Base-by-base conservation (phyloP, 2,329 filamentous ascomycete genomes). In the Lachnellula subtilissima region DNA sequence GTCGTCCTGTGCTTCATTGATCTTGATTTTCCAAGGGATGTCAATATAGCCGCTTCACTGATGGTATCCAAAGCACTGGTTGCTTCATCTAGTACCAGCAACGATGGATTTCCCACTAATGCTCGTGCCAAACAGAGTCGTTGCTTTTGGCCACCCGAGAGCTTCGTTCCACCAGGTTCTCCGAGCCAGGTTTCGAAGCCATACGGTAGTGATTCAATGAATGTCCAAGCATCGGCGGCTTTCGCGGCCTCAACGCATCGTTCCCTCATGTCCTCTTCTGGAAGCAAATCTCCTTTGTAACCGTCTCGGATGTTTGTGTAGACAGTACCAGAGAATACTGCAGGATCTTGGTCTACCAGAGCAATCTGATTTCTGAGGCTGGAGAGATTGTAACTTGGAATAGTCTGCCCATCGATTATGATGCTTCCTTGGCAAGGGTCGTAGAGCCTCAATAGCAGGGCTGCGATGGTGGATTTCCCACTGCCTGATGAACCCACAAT, bases 81-180 rank as follows among this genome's bases (percentile, higher is more conserved):
- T 2, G 83, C 82, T 64, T 86, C 83, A 46, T 86, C 84, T 2
- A 86, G 72, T 11, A 86, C 74, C 3, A 86, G 71, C 8, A 86
- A 78, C 50, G 74, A 74, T 2, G 82, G 82, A 47, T 85, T 75
- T 3, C 78, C 74, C 32, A 86, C 76, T 14, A 86, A 70, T 17
- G 79, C 80, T 54, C 82, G 73, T 1, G 83, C 82, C 5, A 86
- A 73, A 7, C 81, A 81, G 52, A 86, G 74, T 5, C 83, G 74
- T 64, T 86, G 83, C 51, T 80, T 77, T 64, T 86, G 83, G 0
- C 73, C 74, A 53, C 83, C 82, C 48, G 78, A 82, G 35, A 85
- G 72, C 5, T 82, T 73, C 37, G 75, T 77, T 25, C 82, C 82
- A 11, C 74, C 75, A 6, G 75, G 73, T 2, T 69, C 68, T 11